Evolutionary conservation across 2,329 filamentous ascomycete genomes (phyloP), one percentile per base, ranked within the genome.

Genomic region (Onygena corvina): DNA sequence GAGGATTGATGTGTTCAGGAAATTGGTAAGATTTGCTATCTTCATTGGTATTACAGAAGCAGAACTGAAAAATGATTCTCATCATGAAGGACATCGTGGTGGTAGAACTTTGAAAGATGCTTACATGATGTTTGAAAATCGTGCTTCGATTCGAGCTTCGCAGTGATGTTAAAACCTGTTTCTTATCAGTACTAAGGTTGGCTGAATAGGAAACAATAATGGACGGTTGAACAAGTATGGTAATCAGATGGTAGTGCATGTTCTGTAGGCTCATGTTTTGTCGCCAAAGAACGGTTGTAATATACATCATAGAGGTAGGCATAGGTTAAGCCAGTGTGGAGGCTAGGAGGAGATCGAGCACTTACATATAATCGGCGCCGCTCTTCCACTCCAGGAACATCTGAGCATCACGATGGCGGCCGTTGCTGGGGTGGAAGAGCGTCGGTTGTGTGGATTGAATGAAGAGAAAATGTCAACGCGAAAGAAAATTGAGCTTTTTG

Each of bases 191-290:
- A 3, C 12, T 16, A 12, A 45, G 38, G 18, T 2, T 16, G 47
- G 44, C 38, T 12, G 4, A 4, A 40, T 12, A 7, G 30, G 38
- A n/a, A n/a, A n/a, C n/a, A n/a, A n/a, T n/a, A n/a, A 29, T 18
- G 27, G 12, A 12, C 1, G 20, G 33, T 12, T 46, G 14, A 33
- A 31, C 14, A 23, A 23, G 29, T n/a, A 9, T 14, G 18, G 14
- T 33, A 47, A 49, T 73, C 71, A 78, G 75, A 76, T 75, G 75
- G 75, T 78, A 69, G 68, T 77, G 75, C 75, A 78, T 78, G 75
- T 77, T 75, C 71, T 35, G 57, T 64, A 67, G 72, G 73, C 73
- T 73, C 75, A 76, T 70, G 63, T 62, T 58, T 60, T 63, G 67
- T 77, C 72, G 68, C 74, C 70, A 75, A 71, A 64, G 61, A 62